phyloP scores from a whole-genome alignment of 176 grass and related monocot genomes.

The Miscanthus lutarioriparius region DNA sequence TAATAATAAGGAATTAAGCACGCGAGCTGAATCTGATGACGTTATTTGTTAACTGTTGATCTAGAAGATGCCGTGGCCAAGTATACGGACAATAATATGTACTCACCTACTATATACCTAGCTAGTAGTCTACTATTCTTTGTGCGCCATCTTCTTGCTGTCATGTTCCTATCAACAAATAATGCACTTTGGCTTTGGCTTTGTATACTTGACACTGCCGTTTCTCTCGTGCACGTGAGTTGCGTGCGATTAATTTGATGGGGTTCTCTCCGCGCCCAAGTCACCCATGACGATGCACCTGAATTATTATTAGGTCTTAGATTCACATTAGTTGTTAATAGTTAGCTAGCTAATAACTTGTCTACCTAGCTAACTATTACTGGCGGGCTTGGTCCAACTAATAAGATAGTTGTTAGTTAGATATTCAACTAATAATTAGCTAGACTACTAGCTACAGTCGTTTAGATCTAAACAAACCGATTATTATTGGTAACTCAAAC shows the following conservation, averaged over 20 bases:
- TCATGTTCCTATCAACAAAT: conserved; percentile 10
- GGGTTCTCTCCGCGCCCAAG: too few relatives aligned
- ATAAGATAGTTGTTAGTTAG: too few relatives aligned
- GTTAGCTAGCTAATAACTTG: too few relatives aligned
- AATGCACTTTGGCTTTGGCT: conserved; percentile 18
- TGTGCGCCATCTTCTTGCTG: neutral
- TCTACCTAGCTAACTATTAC: too few relatives aligned
- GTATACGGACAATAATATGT: neutral
- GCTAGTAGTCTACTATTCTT: neutral
- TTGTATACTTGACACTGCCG: conserved; percentile 11
- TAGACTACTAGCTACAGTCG: too few relatives aligned
- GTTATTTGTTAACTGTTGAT: neutral
- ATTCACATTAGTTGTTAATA: neutral
- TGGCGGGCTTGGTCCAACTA: too few relatives aligned
- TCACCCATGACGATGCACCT: neutral
- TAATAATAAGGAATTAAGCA: neutral
- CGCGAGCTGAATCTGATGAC: too few relatives aligned
- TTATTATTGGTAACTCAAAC: too few relatives aligned
- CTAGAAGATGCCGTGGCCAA: neutral
- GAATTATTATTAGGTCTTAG: neutral
- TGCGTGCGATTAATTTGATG: conserved; percentile 17
- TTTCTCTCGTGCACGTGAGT: conserved; percentile 7
- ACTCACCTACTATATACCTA: neutral
- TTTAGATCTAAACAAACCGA: too few relatives aligned
- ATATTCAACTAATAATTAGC: too few relatives aligned